Conservation (phyloP, 2,329 filamentous ascomycete genomes). For the Ceratocystis alfenasii region DNA sequence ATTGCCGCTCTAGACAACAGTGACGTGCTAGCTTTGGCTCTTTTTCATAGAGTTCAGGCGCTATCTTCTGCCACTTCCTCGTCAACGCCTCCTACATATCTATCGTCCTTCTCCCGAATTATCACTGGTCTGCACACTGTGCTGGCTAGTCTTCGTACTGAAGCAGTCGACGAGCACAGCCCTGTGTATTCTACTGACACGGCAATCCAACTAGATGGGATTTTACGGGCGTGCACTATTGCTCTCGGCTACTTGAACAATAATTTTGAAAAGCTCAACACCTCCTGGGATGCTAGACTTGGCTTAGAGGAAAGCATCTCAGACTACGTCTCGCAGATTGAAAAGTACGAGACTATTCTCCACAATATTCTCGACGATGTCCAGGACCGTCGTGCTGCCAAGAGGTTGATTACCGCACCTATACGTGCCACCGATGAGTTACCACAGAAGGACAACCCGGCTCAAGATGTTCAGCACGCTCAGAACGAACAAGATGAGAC, state of each 20-base stretch:
- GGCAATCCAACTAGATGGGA: conserved; percentile 38
- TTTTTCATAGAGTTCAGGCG: conserved; percentile 41
- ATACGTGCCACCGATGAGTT: conserved; percentile 30
- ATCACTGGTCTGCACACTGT: conserved; percentile 44
- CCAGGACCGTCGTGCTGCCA: conserved; percentile 39
- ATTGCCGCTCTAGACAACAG: conserved; percentile 42
- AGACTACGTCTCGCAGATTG: conserved; percentile 32
- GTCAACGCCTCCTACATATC: conserved; percentile 32
- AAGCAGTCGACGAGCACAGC: conserved; percentile 42
- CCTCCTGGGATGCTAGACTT: conserved; percentile 23
- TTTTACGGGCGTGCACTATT: conserved; percentile 45
- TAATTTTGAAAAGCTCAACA: conserved; percentile 37
- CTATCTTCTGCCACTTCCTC: conserved; percentile 30
- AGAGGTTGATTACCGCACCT: conserved; percentile 27
- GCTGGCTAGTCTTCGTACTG: conserved; percentile 46
- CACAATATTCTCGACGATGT: conserved; percentile 47
- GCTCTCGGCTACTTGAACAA: conserved; percentile 44
- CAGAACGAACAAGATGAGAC: conserved; percentile 12
- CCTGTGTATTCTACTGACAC: conserved; percentile 39
- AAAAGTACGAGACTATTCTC: conserved; percentile 41
- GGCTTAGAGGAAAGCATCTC: conserved; percentile 24
- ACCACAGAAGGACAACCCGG: conserved; percentile 39
- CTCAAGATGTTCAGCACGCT: background rate
- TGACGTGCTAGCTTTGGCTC: conserved; percentile 42
- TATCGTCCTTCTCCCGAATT: conserved; percentile 34